Evolutionary conservation across 768 basidiomycete species (phyloP).

Genomic region (Termitomyces sp.): DNA sequence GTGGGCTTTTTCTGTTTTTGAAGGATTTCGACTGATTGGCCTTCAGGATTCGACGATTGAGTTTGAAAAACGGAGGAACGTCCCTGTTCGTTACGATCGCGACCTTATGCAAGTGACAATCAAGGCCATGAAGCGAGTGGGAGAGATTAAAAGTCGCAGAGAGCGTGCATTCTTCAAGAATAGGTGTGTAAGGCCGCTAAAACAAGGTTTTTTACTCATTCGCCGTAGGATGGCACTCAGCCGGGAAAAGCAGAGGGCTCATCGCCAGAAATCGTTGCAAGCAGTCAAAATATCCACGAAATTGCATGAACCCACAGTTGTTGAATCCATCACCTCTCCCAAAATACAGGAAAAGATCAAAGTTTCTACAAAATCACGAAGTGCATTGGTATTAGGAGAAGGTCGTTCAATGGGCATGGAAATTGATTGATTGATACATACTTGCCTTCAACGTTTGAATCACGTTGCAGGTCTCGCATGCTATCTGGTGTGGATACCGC

Average conservation of each 20-base stretch:
- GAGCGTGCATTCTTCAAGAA: conserved; percentile 97
- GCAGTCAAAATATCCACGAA: conserved; percentile 54
- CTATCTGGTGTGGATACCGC: not conserved
- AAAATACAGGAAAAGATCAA: conserved; percentile 76
- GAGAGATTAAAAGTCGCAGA: conserved; percentile 85
- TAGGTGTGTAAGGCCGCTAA: conserved; percentile 40
- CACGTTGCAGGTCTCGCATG: not conserved
- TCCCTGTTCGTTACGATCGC: conserved; percentile 95
- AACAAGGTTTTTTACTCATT: not conserved
- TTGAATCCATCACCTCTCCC: conserved; percentile 35
- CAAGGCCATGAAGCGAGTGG: conserved; percentile 93
- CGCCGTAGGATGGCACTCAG: conserved; percentile 73
- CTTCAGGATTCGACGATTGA: conserved; percentile 93
- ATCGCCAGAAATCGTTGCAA: conserved; percentile 62
- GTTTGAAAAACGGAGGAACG: conserved; percentile 97
- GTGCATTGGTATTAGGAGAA: conserved; percentile 76
- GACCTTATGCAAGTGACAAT: conserved; percentile 89
- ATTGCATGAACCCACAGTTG: conserved; percentile 57
- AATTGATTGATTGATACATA: conserved; percentile 34
- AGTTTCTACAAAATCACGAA: conserved; percentile 54
- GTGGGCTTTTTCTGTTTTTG: conserved; percentile 40
- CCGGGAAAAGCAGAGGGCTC: conserved; percentile 69
- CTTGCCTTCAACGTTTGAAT: not conserved
- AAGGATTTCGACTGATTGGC: not conserved
- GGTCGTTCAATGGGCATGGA: conserved; percentile 93